Base-by-base conservation (phyloP, 108 stramenopile genomes). In the Discostella pseudostelligera region DNA sequence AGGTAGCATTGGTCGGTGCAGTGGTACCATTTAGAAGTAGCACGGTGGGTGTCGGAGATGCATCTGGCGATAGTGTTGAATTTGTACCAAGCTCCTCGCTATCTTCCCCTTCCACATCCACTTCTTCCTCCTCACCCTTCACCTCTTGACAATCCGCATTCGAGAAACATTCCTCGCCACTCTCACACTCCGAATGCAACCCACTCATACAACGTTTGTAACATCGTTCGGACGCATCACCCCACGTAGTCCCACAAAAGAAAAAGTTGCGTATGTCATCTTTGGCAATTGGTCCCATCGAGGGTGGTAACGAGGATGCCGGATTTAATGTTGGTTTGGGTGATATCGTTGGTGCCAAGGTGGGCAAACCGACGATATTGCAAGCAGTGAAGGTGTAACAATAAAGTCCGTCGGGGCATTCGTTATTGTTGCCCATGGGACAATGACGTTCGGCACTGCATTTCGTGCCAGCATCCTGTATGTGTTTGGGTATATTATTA, bases 191-290 rank as follows among this genome's bases (percentile, higher is more conserved):
- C 20, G 43, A 43, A 32, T 66, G 65, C 13, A 50, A 39, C 21
- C 65, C 26, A 26, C 51, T 40, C 39, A 25, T 32, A 42, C 65
- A 66, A 9, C 65, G 6, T 21, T 66, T 56, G 36, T 66, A 28
- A 42, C 65, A 66, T 44, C 65, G 51, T 19, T 14, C n/a, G 0
- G 54, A 56, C 13, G 65, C 65, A 43, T 66, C 65, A 39, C 25
- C 42, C 65, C 65, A 66, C 17, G 25, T 39, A 13, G 6, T 42
- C 1, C 75, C 75, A 20, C 75, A 76, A 42, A 69, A 76, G 62
- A 76, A 76, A n/a, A 47, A 76, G 37, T 76, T 68, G 24, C 68
- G 36, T 39, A 69, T 69, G 43, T 76, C 75, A 69, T 76, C 75
- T 45, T 58, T 63, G 14, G 29, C 35, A 17, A 76, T 62, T 14